A percentile compares a stretch with the other conserved stretches of the same genome.
These are phyloP conservation scores for Yamadazyma atmosphaerica DNA, from an alignment of 1,139 yeast genomes.

Conservation along the genomic window DNA sequence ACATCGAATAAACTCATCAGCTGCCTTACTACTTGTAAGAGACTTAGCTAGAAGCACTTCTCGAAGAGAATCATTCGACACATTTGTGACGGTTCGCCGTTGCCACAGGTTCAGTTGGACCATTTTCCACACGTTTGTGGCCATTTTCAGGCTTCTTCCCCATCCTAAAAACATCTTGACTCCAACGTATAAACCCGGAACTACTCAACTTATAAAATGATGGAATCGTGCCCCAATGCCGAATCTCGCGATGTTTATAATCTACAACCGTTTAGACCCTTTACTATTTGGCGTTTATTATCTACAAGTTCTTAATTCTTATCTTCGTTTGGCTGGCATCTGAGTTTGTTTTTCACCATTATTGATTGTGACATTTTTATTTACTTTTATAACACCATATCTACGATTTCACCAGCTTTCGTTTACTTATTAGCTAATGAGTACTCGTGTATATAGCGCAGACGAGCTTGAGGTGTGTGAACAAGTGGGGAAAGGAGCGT, in stretches of 20 bases:
- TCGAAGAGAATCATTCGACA: conserved; percentile 16
- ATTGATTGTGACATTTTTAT: too few relatives aligned
- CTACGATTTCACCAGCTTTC: too few relatives aligned
- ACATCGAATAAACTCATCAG: conserved; percentile 49
- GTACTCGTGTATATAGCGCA: conserved; percentile 27
- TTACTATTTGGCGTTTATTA: too few relatives aligned
- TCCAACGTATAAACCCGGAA: too few relatives aligned
- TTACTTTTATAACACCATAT: too few relatives aligned
- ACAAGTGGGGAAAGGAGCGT: conserved; percentile 85
- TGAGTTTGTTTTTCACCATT: too few relatives aligned
- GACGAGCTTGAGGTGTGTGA: conserved; percentile 58
- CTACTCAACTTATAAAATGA: too few relatives aligned
- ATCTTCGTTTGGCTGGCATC: too few relatives aligned
- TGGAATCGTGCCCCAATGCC: too few relatives aligned
- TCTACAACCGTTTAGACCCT: background rate
- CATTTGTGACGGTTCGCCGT: conserved; percentile 1
- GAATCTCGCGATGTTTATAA: background rate
- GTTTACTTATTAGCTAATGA: conserved; percentile 4
- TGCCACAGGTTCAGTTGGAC: background rate
- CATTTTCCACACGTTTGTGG: background rate
- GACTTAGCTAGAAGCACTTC: conserved; percentile 26
- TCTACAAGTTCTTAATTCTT: too few relatives aligned
- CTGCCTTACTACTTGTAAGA: conserved; percentile 21
- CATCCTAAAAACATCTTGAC: background rate
- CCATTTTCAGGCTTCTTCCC: background rate